A percentile compares a stretch with the other conserved stretches of the same genome.
phyloP scores from a whole-genome alignment of 2,329 filamentous ascomycete genomes.

The Emydomyces testavorans region DNA sequence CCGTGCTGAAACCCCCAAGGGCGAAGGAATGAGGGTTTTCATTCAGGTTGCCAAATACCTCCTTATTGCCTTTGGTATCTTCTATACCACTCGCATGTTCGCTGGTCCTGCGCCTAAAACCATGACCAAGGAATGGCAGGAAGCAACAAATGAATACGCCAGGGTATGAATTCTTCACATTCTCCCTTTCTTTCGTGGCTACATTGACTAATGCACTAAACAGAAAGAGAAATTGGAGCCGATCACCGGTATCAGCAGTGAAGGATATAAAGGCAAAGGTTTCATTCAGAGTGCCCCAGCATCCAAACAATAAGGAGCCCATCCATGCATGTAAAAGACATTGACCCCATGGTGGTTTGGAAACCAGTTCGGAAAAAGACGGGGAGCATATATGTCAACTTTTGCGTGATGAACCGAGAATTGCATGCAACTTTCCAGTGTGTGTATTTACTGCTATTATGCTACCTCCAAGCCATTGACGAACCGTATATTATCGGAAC shows the following conservation, averaged over 20 bases:
- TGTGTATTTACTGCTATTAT: conserved; percentile 9
- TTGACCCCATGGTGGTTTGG: background rate
- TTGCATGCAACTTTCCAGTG: conserved; percentile 7
- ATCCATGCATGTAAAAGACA: background rate
- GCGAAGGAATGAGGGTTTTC: conserved; percentile 69
- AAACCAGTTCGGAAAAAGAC: background rate
- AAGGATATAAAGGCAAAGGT: conserved; percentile 66
- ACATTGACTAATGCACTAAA: background rate
- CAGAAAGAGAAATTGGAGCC: conserved; percentile 78
- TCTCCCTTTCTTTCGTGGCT: conserved; percentile 15
- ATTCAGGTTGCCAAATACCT: conserved; percentile 61
- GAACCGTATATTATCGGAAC: conserved; percentile 9
- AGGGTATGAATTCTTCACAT: conserved; percentile 49
- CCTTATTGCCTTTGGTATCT: conserved; percentile 56
- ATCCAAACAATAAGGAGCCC: conserved; percentile 24
- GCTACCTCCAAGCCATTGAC: conserved; percentile 4
- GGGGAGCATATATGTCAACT: background rate
- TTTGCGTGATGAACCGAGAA: background rate
- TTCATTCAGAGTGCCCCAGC: conserved; percentile 54
- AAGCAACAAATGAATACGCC: conserved; percentile 86
- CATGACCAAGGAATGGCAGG: conserved; percentile 96
- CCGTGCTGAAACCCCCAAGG: conserved; percentile 68
- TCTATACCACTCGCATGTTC: conserved; percentile 58
- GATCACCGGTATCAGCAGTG: conserved; percentile 68
- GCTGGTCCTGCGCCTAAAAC: conserved; percentile 64